A percentile compares a stretch with the other conserved stretches of the same genome.
These are phyloP conservation scores for Astrocystis sublimbata DNA, from an alignment of 495 filamentous ascomycete species.

Conservation along the genomic window DNA sequence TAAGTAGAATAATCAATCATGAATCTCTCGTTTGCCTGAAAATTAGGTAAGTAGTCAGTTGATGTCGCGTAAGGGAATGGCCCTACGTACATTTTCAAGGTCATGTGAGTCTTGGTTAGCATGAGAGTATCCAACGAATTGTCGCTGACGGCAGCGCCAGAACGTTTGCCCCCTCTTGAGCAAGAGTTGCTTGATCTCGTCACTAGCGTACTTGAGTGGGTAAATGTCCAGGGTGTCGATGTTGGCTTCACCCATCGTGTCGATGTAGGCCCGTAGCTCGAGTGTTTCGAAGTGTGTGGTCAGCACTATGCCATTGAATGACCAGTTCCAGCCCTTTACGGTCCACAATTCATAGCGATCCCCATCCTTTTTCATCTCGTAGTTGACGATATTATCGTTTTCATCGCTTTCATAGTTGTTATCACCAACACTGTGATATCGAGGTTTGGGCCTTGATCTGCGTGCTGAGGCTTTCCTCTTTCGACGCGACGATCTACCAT, in stretches of 20 bases:
- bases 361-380: too few relatives aligned
- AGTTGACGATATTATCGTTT: too few relatives aligned
- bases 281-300: too few relatives aligned
- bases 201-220: background rate
- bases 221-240: background rate
- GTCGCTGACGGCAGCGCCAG: background rate
- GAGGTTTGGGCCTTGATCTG: too few relatives aligned
- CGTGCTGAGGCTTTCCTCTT: background rate
- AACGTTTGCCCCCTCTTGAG: background rate
- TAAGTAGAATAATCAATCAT: constrained; percentile 1
- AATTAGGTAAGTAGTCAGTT: background rate
- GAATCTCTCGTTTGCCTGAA: background rate
- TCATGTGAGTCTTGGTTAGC: too few relatives aligned
- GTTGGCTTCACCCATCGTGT: too few relatives aligned
- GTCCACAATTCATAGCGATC: too few relatives aligned
- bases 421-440: too few relatives aligned
- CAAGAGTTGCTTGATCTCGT: background rate
- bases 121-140: too few relatives aligned
- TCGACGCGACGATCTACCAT: background rate
- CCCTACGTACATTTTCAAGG: too few relatives aligned
- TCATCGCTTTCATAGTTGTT: too few relatives aligned
- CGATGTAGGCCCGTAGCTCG: too few relatives aligned
- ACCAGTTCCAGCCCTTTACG: background rate
- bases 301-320: background rate
- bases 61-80: background rate